Percentiles rank a stretch among this genome's conserved stretches.
Conservation (phyloP, 139 green algal genomes). For the Ettlia oleoabundans region DNA sequence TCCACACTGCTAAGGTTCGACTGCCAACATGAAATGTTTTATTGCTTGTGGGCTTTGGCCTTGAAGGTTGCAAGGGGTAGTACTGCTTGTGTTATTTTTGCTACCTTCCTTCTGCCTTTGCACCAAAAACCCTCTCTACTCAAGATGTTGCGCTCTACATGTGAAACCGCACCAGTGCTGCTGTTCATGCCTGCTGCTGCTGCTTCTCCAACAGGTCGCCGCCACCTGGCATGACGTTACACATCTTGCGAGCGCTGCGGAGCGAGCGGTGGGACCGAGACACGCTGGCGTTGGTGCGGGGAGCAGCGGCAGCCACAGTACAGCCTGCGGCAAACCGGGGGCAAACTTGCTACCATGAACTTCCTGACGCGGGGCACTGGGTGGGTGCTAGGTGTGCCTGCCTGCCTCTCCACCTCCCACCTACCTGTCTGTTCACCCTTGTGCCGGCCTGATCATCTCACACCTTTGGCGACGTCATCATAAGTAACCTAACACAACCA, state of each 20-base stretch:
- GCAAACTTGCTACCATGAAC: conserved; percentile 48
- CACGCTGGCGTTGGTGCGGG: conserved; percentile 32
- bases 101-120: not conserved
- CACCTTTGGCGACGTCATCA: no score
- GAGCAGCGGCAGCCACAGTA: not conserved
- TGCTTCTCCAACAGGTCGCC: conserved; percentile 32
- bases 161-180: not conserved
- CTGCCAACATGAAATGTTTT: not conserved
- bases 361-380: conserved; percentile 79
- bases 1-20: not conserved
- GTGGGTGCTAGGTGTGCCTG: not conserved
- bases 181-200: conserved; percentile 59
- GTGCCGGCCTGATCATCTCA: not conserved
- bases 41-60: not conserved
- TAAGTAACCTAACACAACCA: no score
- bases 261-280: conserved; percentile 28
- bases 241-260: conserved; percentile 70
- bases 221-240: conserved; percentile 51
- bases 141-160: no score
- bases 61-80: not conserved
- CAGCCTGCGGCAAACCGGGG: conserved; percentile 11
- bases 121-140: no score
- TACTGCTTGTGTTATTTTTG: no score
- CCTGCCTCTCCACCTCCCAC: not conserved
- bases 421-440: not conserved